Base-by-base conservation (phyloP, 495 filamentous ascomycete genomes). In the Pyrenopolyporus hunteri region DNA sequence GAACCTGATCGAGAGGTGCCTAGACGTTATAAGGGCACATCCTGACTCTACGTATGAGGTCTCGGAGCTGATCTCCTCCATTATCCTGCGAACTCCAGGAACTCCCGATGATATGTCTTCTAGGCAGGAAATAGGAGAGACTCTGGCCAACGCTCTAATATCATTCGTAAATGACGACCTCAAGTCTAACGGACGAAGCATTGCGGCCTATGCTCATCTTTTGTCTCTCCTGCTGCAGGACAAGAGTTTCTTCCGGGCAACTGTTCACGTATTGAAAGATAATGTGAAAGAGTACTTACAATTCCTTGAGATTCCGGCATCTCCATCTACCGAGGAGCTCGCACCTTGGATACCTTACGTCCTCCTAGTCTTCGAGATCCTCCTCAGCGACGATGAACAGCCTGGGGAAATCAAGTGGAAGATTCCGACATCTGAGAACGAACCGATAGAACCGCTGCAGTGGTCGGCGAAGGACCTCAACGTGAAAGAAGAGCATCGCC, bases 271-370 rank as follows among this genome's bases (percentile, higher is more conserved):
- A 53, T 77, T 99, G 23, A 90, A 88, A 72, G 84, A 89, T n/a
- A 89, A 88, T 66, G 88, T 97, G 37, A 68, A 71, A 13, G 84
- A 85, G 16, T 85, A 97, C 59, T 79, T 96, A 26, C 79, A 80
- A 11, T 97, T 97, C 68, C 85, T 99, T 67, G 86, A 90, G 60
- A 80, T 93, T 14, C 79, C 81, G n/a, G 77, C 85, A 0, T 83
- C 86, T 31, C 85, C 87, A 47, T 74, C 84, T 16, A 73, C 80
- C 6, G 89, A 95, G 33, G 87, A 94, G 53, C 76, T 89, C 28
- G 85, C 93, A 26, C 91, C 93, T 8, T 99, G 94, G 94, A 86
- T 98, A 65, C 89, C 91, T 28, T 91, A 92, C 63, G 85, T 98
- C 8, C 80, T 98, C 17, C 85, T 98, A 11, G 86, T 97, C 23